A percentile compares a stretch with the other conserved stretches of the same genome.
Conservation (phyloP, 2,329 filamentous ascomycete species). For the Fusarium tjaetaba region DNA sequence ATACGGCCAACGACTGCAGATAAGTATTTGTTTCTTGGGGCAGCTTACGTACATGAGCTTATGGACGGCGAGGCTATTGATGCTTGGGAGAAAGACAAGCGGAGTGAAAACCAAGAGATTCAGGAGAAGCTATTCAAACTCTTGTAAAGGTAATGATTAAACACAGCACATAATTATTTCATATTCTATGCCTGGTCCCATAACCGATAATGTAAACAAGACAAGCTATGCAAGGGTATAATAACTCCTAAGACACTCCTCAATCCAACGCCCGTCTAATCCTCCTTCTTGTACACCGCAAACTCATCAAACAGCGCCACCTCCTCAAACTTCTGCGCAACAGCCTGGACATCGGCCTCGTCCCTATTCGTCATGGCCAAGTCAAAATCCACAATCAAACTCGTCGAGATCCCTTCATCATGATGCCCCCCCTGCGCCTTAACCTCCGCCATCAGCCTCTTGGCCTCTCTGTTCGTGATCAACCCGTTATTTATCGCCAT, state of each 20-base stretch:
- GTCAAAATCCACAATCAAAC: conserved; percentile 6
- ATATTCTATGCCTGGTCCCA: neutral
- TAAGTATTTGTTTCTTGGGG: neutral
- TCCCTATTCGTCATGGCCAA: neutral
- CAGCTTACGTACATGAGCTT: neutral
- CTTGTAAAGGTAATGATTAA: neutral
- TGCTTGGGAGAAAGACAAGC: neutral
- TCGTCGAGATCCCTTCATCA: neutral
- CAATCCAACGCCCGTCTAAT: neutral
- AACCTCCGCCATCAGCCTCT: neutral
- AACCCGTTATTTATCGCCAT: conserved; percentile 6
- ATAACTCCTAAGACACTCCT: neutral
- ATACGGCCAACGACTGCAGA: neutral
- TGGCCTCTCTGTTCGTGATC: neutral
- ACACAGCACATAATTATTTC: accelerated
- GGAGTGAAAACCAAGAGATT: neutral
- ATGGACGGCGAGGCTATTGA: neutral
- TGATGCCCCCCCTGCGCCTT: neutral
- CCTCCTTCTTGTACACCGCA: conserved; percentile 10
- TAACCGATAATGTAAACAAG: neutral
- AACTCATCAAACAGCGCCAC: conserved; percentile 14
- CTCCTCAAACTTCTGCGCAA: conserved; percentile 10
- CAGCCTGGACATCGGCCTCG: neutral
- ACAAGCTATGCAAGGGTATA: neutral
- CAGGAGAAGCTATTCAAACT: neutral